Evolutionary conservation across 345 rosid genomes (phyloP).

Genomic region (Ceriops zippeliana): DNA sequence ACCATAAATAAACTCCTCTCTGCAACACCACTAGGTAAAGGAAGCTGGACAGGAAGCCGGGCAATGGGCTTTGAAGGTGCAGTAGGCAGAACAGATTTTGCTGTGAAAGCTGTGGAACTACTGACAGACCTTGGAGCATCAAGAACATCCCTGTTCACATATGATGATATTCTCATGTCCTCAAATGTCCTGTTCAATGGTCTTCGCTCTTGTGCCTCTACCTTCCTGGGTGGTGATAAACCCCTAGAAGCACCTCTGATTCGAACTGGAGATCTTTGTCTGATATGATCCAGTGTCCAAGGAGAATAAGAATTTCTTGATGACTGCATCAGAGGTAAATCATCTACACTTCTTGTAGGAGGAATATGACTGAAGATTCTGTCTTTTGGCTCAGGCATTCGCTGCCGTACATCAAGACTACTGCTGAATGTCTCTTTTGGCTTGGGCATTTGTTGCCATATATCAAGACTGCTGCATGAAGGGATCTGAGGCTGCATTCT

Average conservation of each 20-base stretch:
- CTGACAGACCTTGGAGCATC: slow-evolving; percentile 49
- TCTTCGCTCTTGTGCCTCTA: slow-evolving; percentile 48
- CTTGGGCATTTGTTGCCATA: slow-evolving; percentile 40
- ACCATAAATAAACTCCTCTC: slow-evolving; percentile 57
- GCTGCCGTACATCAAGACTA: slow-evolving; percentile 35
- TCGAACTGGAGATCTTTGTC: slow-evolving; percentile 69
- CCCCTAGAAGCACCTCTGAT: slow-evolving; percentile 53
- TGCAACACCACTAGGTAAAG: slow-evolving; percentile 41
- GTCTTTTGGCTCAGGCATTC: slow-evolving; percentile 49
- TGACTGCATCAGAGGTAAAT: slow-evolving; percentile 43
- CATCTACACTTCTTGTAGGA: slow-evolving; percentile 48
- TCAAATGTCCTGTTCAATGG: slow-evolving; percentile 47
- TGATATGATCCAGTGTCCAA: slow-evolving; percentile 66
- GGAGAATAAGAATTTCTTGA: slow-evolving; percentile 54
- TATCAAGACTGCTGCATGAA: slow-evolving; percentile 24
- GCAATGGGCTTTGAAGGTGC: slow-evolving; percentile 48
- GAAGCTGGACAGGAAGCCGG: slow-evolving; percentile 45
- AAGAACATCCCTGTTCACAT: slow-evolving; percentile 51
- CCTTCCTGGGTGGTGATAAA: slow-evolving; percentile 51
- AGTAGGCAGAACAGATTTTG: slow-evolving; percentile 54
- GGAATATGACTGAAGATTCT: slow-evolving; percentile 41
- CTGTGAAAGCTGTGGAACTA: slow-evolving; percentile 38
- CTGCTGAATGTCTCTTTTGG: slow-evolving; percentile 34
- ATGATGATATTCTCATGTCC: slow-evolving; percentile 53
- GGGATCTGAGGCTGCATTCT: slow-evolving; percentile 39